Base-by-base conservation (phyloP, 2,329 filamentous ascomycete species). In the Fusarium poae region DNA sequence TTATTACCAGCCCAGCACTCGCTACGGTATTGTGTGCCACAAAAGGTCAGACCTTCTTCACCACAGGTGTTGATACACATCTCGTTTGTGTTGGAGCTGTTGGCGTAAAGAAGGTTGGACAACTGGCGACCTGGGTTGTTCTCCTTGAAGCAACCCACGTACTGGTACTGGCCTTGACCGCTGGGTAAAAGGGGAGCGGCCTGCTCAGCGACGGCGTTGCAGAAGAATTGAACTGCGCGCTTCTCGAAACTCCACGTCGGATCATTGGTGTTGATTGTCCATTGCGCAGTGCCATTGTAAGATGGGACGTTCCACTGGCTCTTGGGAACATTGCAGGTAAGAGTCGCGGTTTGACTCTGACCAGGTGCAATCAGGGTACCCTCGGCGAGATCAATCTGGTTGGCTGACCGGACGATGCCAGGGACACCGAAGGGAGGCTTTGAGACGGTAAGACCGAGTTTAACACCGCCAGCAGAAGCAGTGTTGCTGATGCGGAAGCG, bases 191-290 rank as follows among this genome's bases (percentile, higher is more conserved):
- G 72, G 4, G 86, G 85, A 1, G 85, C 80, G 0, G 84, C 82
- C 72, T 89, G 87, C 55, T 86, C 82, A 0, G 85, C 70, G 1
- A 86, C 80, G 1, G 84, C 86, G 8, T 76, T 81, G 61, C 87
- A 88, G 46, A 73, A 74, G 62, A 89, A 88, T 13, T 83, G 76
- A 7, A 88, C 81, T 10, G 78, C 76, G 50, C 86, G 83, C 77
- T 88, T 88, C 29, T 82, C 83, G 1, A 65, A 65, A 27, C 61
- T 61, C 51, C 84, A 80, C 2, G 72, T 74, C 0, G 83, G 82
- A 57, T 88, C 86, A 52, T 87, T 85, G 45, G 84, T 84, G 73
- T 88, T 89, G 71, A 89, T 80, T 0, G 83, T 86, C 87, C 86
- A 89, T 3, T 77, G 72, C 0, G 85, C 84, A 0, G 75, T 78